Conservation (phyloP, 2,329 filamentous ascomycete genomes). For the Fusarium devonianum region DNA sequence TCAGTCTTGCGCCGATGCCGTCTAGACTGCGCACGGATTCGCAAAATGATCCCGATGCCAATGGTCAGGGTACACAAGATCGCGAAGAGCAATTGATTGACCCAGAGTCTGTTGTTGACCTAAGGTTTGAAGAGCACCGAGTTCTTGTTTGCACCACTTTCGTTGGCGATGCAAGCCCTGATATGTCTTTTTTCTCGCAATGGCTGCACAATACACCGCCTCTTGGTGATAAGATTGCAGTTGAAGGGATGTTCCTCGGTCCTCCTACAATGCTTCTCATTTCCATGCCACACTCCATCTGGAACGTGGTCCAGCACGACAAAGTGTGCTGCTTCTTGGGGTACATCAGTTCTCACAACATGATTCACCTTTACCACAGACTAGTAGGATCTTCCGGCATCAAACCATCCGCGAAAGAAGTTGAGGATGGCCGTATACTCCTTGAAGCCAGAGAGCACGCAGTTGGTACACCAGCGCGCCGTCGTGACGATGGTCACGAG, state of each 20-base stretch:
- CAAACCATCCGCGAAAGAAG: slow-evolving; percentile 58
- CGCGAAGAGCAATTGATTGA: slow-evolving; percentile 54
- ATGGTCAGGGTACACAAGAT: slow-evolving; percentile 33
- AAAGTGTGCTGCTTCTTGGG: slow-evolving; percentile 72
- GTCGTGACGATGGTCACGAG: slow-evolving; percentile 43
- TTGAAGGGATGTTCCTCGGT: slow-evolving; percentile 73
- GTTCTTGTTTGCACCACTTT: slow-evolving; percentile 73
- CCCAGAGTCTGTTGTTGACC: slow-evolving; percentile 57
- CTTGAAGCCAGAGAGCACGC: slow-evolving; percentile 60
- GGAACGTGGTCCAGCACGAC: slow-evolving; percentile 70
- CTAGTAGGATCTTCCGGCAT: slow-evolving; percentile 58
- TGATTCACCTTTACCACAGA: slow-evolving; percentile 69
- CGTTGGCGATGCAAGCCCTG: slow-evolving; percentile 68
- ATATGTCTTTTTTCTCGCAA: slow-evolving; percentile 71
- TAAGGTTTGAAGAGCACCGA: slow-evolving; percentile 68
- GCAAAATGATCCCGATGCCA: slow-evolving; percentile 40
- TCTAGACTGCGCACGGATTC: slow-evolving; percentile 42
- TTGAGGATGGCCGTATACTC: slow-evolving; percentile 65
- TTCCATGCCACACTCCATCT: slow-evolving; percentile 69
- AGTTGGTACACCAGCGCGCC: slow-evolving; percentile 45
- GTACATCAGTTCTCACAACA: slow-evolving; percentile 71
- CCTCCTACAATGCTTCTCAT: slow-evolving; percentile 71
- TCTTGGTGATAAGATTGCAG: slow-evolving; percentile 64
- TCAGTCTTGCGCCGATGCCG: slow-evolving; percentile 60
- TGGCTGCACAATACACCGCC: slow-evolving; percentile 69